Percentiles rank a stretch among this genome's conserved stretches.
Evolutionary conservation across 176 grass and related monocot genomes (phyloP).

Genomic region (Triticum timopheevii): DNA sequence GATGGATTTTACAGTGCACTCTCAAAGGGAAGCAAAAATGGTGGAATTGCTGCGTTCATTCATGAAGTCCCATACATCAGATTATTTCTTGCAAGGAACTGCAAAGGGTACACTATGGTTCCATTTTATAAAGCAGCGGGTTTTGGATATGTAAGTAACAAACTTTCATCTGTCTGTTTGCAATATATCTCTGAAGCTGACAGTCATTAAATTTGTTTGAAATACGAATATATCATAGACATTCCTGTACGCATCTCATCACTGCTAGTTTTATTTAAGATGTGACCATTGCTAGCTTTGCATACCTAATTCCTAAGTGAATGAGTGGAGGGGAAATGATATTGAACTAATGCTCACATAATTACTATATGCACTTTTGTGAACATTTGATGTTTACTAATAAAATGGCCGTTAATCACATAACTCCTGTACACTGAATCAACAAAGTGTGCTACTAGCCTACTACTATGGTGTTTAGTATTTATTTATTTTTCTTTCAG

Average conservation of each 20-base stretch:
- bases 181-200: not conserved
- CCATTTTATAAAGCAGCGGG: conserved; percentile 60
- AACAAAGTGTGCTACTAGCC: too few species aligned
- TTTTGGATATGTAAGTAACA: conserved; percentile 57
- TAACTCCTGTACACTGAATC: not conserved
- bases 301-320: not conserved
- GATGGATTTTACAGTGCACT: conserved; percentile 45
- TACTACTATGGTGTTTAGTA: too few species aligned
- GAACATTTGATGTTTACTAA: too few species aligned
- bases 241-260: not conserved
- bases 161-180: not conserved
- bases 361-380: not conserved
- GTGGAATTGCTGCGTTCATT: conserved; percentile 48
- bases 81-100: conserved; percentile 46
- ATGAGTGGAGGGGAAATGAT: not conserved
- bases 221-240: not conserved
- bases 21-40: conserved; percentile 48
- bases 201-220: not conserved
- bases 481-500: too few species aligned
- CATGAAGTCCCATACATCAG: conserved; percentile 53
- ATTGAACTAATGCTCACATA: not conserved
- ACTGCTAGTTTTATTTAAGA: not conserved
- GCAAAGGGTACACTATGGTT: conserved; percentile 51
- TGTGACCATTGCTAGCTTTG: not conserved
- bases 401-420: not conserved